These are phyloP conservation scores for Pythium plurisporium DNA, from an alignment of 352 stramenopile genomes.

Conservation along the genomic window DNA sequence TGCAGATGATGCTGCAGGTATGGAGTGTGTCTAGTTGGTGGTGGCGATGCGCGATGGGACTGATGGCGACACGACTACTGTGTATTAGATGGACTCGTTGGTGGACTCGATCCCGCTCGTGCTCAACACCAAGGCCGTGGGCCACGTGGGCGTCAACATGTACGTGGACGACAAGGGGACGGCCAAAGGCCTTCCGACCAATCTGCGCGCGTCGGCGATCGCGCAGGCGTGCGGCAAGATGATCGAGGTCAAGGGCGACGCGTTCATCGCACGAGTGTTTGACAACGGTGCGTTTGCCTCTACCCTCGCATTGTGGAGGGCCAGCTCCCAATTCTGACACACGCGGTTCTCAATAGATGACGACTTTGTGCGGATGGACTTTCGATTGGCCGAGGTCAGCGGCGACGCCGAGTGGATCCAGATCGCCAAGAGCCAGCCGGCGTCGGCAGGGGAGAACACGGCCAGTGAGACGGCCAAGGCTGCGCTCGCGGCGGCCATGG, in stretches of 20 bases:
- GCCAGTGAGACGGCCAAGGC: conserved; percentile 23
- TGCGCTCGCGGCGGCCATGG: conserved; percentile 24
- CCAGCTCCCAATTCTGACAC: not conserved
- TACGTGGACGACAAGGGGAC: conserved; percentile 90
- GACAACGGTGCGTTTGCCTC: conserved; percentile 61
- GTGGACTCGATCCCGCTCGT: conserved; percentile 86
- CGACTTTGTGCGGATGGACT: conserved; percentile 80
- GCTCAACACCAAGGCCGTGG: conserved; percentile 65
- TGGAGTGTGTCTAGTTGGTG: not conserved
- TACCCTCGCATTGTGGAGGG: not conserved
- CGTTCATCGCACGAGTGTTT: conserved; percentile 85
- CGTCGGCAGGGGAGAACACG: conserved; percentile 22
- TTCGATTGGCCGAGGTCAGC: conserved; percentile 61
- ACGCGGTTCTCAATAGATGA: conserved; percentile 41
- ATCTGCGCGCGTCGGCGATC: conserved; percentile 75
- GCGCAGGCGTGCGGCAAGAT: conserved; percentile 76
- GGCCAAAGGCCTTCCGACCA: conserved; percentile 75
- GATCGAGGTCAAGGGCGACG: conserved; percentile 82
- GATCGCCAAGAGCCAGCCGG: conserved; percentile 47
- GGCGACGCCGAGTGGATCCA: conserved; percentile 68
- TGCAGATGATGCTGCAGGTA: conserved; percentile 80
- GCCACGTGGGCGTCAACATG: conserved; percentile 83
- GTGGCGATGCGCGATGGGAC: not conserved
- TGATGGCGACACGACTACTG: not conserved
- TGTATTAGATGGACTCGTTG: conserved; percentile 72